These are phyloP conservation scores for Penicillium soppii DNA, from an alignment of 495 filamentous ascomycete species.

Conservation along the genomic window DNA sequence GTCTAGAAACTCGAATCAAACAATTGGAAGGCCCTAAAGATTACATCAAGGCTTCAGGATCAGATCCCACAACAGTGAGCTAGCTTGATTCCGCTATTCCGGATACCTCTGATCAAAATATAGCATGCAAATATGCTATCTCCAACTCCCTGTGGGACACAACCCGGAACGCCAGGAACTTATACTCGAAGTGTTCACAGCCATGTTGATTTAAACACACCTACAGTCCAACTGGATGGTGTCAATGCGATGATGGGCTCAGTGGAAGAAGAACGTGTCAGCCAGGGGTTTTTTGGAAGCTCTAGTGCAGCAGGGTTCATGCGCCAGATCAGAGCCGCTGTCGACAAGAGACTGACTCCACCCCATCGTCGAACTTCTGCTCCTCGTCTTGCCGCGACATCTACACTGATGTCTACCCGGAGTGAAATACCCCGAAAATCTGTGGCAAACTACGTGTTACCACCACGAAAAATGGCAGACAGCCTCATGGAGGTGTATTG, in stretches of 20 bases:
- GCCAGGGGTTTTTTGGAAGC: constrained; percentile 38
- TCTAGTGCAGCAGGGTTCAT: constrained; percentile 40
- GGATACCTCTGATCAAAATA: not conserved
- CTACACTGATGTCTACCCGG: constrained; percentile 15
- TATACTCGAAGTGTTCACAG: not conserved
- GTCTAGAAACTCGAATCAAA: constrained; percentile 30
- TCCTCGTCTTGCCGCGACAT: constrained; percentile 9
- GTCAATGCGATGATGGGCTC: constrained; percentile 44
- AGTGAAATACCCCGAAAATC: constrained; percentile 9
- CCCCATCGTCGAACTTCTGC: constrained; percentile 17
- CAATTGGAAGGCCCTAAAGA: constrained; percentile 22
- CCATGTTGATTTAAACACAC: not conserved
- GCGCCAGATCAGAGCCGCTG: constrained; percentile 37
- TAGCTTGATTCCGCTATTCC: not conserved
- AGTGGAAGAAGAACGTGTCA: constrained; percentile 33
- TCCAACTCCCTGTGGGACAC: not conserved
- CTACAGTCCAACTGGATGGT: constrained; percentile 12
- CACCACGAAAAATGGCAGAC: constrained; percentile 40
- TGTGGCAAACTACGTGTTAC: constrained; percentile 33
- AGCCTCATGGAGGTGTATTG: constrained; percentile 41
- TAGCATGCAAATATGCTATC: constrained; percentile 5
- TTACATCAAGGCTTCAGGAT: not conserved
- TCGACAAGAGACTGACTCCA: constrained; percentile 30
- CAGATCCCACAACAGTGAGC: constrained; percentile 18
- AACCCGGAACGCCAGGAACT: constrained; percentile 1